Evolutionary conservation across 495 filamentous ascomycete species (phyloP), one percentile per base, ranked within the genome.

Genomic region (Xylaria longipes): DNA sequence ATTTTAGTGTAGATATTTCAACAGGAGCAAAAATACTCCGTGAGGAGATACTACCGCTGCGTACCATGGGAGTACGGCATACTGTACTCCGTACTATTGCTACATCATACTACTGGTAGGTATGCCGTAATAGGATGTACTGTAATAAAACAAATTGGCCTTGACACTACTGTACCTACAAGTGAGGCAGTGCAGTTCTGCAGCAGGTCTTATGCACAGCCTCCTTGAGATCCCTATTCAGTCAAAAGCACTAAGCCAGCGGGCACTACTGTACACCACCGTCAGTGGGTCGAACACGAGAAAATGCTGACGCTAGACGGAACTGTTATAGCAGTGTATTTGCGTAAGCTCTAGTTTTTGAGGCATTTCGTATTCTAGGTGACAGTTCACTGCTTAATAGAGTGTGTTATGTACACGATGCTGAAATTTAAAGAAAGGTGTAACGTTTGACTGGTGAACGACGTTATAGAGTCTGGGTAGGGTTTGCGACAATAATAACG

Each of bases 261-360:
- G 27, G 31, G 2, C 7, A 12, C n/a, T n/a, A n/a, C n/a, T n/a
- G n/a, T n/a, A n/a, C n/a, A n/a, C n/a, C n/a, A n/a, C n/a, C n/a
- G n/a, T n/a, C 48, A n/a, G 54, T 58, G 29, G 29, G 29, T 17
- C 60, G 60, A 43, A 63, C 60, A 63, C 60, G 60, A 63, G 60
- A 63, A 63, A 63, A 25, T 63, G 60, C 60, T 63, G 60, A 43
- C 60, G 37, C 37, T 22, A 62, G 20, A 22, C 20, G 17, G 29
- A 58, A 58, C 14, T n/a, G 31, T 33, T 9, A 14, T 37, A 37
- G 2, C 7, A 37, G 12, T n/a, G 8, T 5, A 22, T 37, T 12
- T 31, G 12, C 52, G 11, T 56, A 56, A 56, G 27, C 5, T 31
- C 52, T 6, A 7, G 14, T 12, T 31, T 41, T 31, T 17, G 52